Base-by-base conservation (phyloP, 805 yeast species). In the Candida peoriensis region DNA sequence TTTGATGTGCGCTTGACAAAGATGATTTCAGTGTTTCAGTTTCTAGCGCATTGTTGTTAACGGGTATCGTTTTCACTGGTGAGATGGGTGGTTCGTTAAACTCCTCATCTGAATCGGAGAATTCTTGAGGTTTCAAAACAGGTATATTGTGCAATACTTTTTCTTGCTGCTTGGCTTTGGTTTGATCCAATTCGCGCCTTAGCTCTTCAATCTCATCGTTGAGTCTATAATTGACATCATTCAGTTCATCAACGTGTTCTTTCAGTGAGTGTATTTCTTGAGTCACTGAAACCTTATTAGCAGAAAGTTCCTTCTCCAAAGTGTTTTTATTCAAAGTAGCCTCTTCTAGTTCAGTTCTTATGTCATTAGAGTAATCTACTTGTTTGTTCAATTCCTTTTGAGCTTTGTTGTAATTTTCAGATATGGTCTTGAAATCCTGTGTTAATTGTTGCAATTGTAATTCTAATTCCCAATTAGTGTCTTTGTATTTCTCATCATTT, bases 381-480 rank as follows among this genome's bases (percentile, higher is more conserved):
- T 70, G 54, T 38, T 65, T 68, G 24, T 59, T 61, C 33, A 71
- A 61, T 36, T 71, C 64, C 28, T 52, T 44, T 27, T 63, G 58
- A 18, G 71, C 47, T 41, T 63, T 64, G 7, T 57, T 54, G 18
- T 71, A 57, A 18, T 64, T 60, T 19, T 72, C 78, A 20, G 61
- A 67, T 24, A 73, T 54, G 6, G 46, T 46, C 25, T 55, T 46
- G 41, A 57, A 50, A 20, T 64, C 59, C 23, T 54, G 52, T 12
- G 55, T 36, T 16, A 59, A 36, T 39, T 52, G 59, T 20, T 68
- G 65, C 16, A 74, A 55, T 36, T 70, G 69, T 4, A 74, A 55
- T 54, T 81, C 86, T 34, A 82, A 61, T 45, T 76, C 81, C 80
- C 83, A 76, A 47, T 76, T 76, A 26, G 69, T 62, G 48, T 81